Evolutionary conservation across 768 basidiomycete genomes (phyloP), one percentile per base, ranked within the genome.

Genomic region (Naganishia vishniacii): DNA sequence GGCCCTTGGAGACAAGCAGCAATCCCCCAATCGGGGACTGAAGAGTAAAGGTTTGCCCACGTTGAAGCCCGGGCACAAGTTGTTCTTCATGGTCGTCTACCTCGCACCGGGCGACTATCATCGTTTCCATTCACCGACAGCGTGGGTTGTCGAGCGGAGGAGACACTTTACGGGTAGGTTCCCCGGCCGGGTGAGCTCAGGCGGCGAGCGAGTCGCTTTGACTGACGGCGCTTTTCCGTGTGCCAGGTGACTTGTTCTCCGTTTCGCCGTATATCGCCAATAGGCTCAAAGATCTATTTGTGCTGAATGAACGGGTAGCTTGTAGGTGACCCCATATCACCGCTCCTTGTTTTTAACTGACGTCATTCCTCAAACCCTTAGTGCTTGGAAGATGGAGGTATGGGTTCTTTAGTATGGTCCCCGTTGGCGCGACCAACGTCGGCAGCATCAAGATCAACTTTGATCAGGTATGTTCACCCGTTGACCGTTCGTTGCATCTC

Each of bases 91-190:
- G 25, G 95, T 99, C 70, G 88, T 99, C 65, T 99, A 98, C 79
- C 88, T 99, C 61, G 95, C 94, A 0, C 95, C 95, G 0, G 94
- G 95, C 1, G 95, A 99, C 74, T 98, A 98, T 77, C 94, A 99
- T 73, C 85, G 94, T 16, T 99, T 95, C 83, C 95, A 99, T 77
- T 88, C 86, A 56, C 94, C 95, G 0, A 86, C 91, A 0, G 85
- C 89, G 7, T 98, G 95, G 95, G 92, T 99, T 5, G 94, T 97
- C 18, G 93, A 99, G 81, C 88, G 88, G 73, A 80, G 95, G 66
- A 79, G 95, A 42, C 95, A 99, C 76, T 98, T 99, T 71, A 85
- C 91, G 31, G 94, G 92, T 83, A 51, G 34, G 84, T 79, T n/a
- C 3, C 48, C 29, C n/a, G n/a, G n/a, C n/a, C n/a, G n/a, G n/a